Evolutionary conservation across 2,329 filamentous ascomycete genomes (phyloP).

Genomic region (Fusarium bactridioides): DNA sequence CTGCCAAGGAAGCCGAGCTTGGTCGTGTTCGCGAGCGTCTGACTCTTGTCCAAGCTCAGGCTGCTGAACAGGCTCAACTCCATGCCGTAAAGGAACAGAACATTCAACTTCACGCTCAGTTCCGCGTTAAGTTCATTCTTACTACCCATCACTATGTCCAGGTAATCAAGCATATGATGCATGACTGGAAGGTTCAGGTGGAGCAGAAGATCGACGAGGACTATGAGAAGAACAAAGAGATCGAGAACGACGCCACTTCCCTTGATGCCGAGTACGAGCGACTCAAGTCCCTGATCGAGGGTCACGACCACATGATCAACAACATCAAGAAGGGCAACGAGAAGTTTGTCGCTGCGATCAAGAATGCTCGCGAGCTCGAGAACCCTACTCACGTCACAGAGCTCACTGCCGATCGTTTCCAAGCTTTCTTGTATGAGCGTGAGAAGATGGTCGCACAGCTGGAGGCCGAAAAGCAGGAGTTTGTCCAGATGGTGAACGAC

Average conservation of each 20-base stretch:
- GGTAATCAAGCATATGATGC: not conserved
- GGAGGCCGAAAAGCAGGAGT: not conserved
- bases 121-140: not conserved
- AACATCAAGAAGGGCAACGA: not conserved
- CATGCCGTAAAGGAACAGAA: not conserved
- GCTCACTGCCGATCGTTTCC: not conserved
- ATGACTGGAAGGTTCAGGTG: not conserved
- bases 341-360: not conserved
- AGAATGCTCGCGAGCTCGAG: rapidly evolving
- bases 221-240: not conserved
- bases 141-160: not conserved
- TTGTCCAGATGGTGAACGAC: not conserved
- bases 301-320: not conserved
- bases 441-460: not conserved
- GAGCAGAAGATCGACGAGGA: not conserved
- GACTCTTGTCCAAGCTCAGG: not conserved
- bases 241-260: not conserved
- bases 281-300: not conserved
- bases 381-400: not conserved
- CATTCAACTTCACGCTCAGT: not conserved
- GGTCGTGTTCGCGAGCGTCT: not conserved
- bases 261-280: not conserved
- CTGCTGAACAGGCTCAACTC: not conserved
- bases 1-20: not conserved
- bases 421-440: not conserved